Evolutionary conservation across 1,139 yeast genomes (phyloP), one percentile per base, ranked within the genome.

Genomic region (Scheffersomyces cryptocercus): DNA sequence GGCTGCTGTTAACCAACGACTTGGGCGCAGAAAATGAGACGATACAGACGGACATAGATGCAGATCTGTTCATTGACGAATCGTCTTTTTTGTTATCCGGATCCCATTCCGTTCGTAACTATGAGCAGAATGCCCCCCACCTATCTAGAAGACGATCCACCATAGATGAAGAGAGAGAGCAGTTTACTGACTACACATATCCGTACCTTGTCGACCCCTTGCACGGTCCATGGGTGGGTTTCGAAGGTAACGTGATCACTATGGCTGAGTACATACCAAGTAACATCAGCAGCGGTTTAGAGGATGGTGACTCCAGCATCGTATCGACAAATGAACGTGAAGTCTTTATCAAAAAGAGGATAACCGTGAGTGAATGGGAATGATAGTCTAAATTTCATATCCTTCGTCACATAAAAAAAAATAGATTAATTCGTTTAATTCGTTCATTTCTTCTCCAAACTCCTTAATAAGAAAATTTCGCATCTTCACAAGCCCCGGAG

Each of bases 171-270:
- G 80, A 79, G 50, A 58, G 84, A 49, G 84, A 79, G 51, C 69
- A 70, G 47, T 70, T 61, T 42, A 70, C 77, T 14, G 78, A 73
- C 47, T 80, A 79, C 52, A 70, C 76, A 0, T 74, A 78, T 52
- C 85, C 85, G 0, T 64, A 64, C 42, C 56, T 80, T 37, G 58
- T 60, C 3, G 79, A 77, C 46, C 73, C 77, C 6, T 58, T 79
- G 43, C 69, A 79, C 49, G 85, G 84, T 0, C 82, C 84, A 6
- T 75, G 83, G 77, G 64, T 79, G 12, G 84, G 83, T 9, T 80
- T 80, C 51, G 75, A 73, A 24, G 83, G 83, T 0, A 81, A 80
- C 49, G 66, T 64, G 43, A 68, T 79, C 4, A 72, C 77, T 31
- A 63, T 73, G 64, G 59, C 74, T 10, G 68, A 69, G 36, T 64